Evolutionary conservation across 1,284 basidiomycete species (phyloP), one percentile per base, ranked within the genome.

Genomic region (Rhodotorula sp.): DNA sequence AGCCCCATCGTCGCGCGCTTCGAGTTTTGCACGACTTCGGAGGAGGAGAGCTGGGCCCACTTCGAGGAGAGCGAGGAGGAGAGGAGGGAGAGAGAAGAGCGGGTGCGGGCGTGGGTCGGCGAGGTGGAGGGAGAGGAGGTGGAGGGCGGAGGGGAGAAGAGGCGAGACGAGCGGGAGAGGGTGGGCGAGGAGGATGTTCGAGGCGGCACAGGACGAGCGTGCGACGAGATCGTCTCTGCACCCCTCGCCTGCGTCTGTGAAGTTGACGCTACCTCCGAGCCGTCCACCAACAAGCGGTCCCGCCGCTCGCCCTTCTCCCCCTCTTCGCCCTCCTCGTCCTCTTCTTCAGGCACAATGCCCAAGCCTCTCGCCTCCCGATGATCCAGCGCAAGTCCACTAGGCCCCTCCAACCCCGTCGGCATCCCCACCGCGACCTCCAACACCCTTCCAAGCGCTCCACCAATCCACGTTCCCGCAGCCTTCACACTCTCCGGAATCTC

Each of bases 401-500:
- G 22, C 51, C 6, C n/a, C 2, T 4, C 48, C 34, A 24, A 40
- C 47, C 40, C 53, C 47, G 2, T 58, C 52, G 68, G 63, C 52
- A 68, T 60, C 3, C 71, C 68, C 18, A 72, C 64, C 0, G 66
- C 65, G 4, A 62, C 66, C 37, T 67, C 70, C 31, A 73, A 28
- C 4, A 73, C 68, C 11, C 65, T 58, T 2, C 73, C 73, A 22
- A 75, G 63, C 46, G 62, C 54, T n/a, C 60, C 60, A 16, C 71
- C 69, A 51, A 75, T 52, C 73, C 73, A 75, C 0, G 46, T 66
- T 4, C 69, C 71, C 13, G 73, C 73, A 0, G 73, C 73, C 31
- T 72, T 69, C 7, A 74, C 70, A 22, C 58, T 63, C 50, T 74
- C 73, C 4, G 66, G 68, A 7, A 70, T 65, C 59, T 55, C 51